These are phyloP conservation scores for Xylariaceae sp. DNA, from an alignment of 2,329 filamentous ascomycete genomes.

Conservation along the genomic window DNA sequence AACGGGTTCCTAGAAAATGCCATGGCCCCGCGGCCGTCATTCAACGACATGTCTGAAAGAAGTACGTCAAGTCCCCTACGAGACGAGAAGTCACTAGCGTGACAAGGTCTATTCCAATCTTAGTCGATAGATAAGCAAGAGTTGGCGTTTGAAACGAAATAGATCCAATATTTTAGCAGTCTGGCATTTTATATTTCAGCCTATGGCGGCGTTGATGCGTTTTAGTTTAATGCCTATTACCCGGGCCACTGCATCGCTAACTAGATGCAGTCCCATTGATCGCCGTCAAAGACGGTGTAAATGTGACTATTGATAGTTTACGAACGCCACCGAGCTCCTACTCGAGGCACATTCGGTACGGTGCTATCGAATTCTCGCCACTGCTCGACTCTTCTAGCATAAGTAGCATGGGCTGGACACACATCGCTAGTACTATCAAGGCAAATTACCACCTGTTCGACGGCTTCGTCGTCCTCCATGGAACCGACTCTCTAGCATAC, in stretches of 20 bases:
- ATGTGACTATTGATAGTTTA: constrained; percentile 64
- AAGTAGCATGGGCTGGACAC: constrained; percentile 81
- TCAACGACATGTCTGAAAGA: constrained; percentile 73
- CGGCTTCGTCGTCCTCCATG: constrained; percentile 88
- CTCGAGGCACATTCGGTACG: constrained; percentile 79
- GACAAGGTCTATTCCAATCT: constrained; percentile 18
- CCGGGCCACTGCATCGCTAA: constrained; percentile 3
- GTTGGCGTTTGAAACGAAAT: neutral
- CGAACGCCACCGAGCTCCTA: constrained; percentile 82
- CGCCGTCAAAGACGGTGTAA: constrained; percentile 54
- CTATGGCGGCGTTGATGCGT: neutral
- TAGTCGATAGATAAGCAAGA: neutral
- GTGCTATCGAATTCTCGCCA: constrained; percentile 80
- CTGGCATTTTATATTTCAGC: neutral
- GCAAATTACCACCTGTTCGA: constrained; percentile 89
- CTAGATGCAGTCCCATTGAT: constrained; percentile 47
- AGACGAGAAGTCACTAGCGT: neutral
- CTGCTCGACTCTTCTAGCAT: constrained; percentile 90
- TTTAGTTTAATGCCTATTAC: neutral
- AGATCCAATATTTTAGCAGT: neutral
- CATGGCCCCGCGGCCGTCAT: constrained; percentile 79
- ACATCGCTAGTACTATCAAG: constrained; percentile 77
- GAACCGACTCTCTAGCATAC: constrained; percentile 87
- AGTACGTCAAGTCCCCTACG: constrained; percentile 33
- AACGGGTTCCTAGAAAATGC: constrained; percentile 79